phyloP scores from a whole-genome alignment of 1,139 yeast species.

The Sugiyamaella grinbergsii region DNA sequence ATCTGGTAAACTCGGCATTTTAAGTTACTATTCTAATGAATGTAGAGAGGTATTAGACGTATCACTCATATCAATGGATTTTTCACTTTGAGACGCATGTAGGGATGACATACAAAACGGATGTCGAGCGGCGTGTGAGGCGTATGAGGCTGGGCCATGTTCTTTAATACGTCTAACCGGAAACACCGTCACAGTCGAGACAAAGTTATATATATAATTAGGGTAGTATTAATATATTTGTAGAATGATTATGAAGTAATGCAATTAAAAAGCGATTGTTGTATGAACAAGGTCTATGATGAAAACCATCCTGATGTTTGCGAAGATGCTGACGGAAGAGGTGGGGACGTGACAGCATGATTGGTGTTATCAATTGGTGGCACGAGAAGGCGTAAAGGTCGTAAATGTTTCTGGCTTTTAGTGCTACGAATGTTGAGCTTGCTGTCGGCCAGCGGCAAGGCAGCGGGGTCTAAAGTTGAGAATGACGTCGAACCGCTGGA shows the following conservation, averaged over 20 bases:
- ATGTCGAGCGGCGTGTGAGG: no score
- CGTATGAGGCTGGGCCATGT: neutral
- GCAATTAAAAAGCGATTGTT: neutral
- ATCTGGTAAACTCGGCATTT: slow-evolving; percentile 28
- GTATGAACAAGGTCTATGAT: neutral
- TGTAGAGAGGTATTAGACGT: no score
- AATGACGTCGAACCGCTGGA: slow-evolving; percentile 18
- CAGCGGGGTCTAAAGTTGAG: slow-evolving; percentile 13
- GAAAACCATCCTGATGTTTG: slow-evolving; percentile 17
- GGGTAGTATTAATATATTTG: neutral
- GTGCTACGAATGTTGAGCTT: slow-evolving; percentile 13
- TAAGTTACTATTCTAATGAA: no score
- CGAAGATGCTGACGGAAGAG: slow-evolving; percentile 12
- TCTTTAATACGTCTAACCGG: no score
- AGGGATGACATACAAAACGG: neutral
- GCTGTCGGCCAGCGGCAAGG: slow-evolving; percentile 15
- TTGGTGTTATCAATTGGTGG: slow-evolving; percentile 16
- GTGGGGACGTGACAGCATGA: slow-evolving; percentile 10
- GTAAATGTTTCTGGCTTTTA: slow-evolving; percentile 28
- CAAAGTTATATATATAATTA: no score
- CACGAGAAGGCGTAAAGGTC: slow-evolving; percentile 27
- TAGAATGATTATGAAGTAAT: no score
- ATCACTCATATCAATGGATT: slow-evolving; percentile 3
- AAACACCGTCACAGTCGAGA: no score
- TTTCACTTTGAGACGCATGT: slow-evolving; percentile 4